Evolutionary conservation across 345 rosid species (phyloP), one percentile per base, ranked within the genome.

Genomic region (Syzygium grande): DNA sequence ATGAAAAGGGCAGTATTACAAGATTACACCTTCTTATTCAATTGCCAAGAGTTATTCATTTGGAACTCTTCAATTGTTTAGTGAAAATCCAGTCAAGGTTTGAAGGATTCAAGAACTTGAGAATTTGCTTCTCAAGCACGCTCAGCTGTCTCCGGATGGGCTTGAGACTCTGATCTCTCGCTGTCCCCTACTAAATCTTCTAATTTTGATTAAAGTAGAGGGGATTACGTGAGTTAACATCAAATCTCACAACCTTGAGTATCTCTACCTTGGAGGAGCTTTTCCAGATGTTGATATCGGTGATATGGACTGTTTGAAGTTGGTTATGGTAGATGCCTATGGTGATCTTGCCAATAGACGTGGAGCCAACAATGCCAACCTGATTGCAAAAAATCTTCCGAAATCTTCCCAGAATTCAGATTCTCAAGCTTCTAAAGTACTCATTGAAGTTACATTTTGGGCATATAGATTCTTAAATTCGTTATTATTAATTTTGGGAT

Each of bases 31-130:
- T 41, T 6, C 43, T 41, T 41, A 41, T 41, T 41, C 43, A 41
- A 41, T 41, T 41, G 43, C 43, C 43, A 41, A 6, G 43, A 41
- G 5, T 41, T 41, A 41, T 41, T 88, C 94, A 93, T 86, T 90
- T 94, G 93, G 95, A 93, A 90, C 89, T 94, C 53, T 93, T 93
- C 87, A 95, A 94, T 85, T 95, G 97, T 89, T 89, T 91, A 91
- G 90, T 95, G 51, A 90, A 91, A 80, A 93, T 94, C 52, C 95
- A 94, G 41, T 61, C 85, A 51, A 85, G 88, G 8, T 93, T 93
- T 90, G 89, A 90, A 88, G 95, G 97, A 89, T 95, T 93, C 88
- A 90, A 89, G 87, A 91, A 87, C 80, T 92, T 95, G 92, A 93
- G 25, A 94, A 94, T 88, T 94, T 95, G 29, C 95, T 41, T 41